Percentiles rank a stretch among this genome's conserved stretches.
phyloP scores from a whole-genome alignment of 164 flowering plant species.

The Macadamia integrifolia region DNA sequence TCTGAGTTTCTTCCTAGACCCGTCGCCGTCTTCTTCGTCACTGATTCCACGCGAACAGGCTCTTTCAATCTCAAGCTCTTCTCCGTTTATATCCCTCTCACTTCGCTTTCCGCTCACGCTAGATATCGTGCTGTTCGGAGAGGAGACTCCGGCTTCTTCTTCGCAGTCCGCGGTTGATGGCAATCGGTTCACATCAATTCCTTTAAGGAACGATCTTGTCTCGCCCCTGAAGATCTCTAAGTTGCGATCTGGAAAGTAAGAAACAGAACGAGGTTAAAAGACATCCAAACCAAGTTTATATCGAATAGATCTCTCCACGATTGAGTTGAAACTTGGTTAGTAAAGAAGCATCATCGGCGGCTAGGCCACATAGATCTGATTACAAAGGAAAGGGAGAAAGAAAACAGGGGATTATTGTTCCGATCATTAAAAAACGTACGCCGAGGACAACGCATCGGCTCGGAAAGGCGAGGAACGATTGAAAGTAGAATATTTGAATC shows the following conservation, averaged over 20 bases:
- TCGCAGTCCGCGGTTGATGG: conserved; percentile 47
- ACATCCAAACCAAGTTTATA: too few species aligned
- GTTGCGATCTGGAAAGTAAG: conserved; percentile 38
- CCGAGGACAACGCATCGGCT: too few species aligned
- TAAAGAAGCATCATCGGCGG: too few species aligned
- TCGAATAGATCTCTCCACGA: background rate
- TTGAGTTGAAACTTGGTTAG: background rate
- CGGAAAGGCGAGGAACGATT: too few species aligned
- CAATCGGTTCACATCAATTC: conserved; percentile 71
- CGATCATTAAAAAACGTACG: too few species aligned
- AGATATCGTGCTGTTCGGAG: conserved; percentile 76
- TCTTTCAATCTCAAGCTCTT: conserved; percentile 37
- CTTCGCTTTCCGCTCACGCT: conserved; percentile 55
- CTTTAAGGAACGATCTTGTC: conserved; percentile 51
- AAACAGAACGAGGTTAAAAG: background rate
- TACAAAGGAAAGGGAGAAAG: too few species aligned
- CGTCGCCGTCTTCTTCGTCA: conserved; percentile 81
- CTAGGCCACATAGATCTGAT: too few species aligned
- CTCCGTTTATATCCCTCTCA: conserved; percentile 36
- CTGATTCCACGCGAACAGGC: conserved; percentile 56
- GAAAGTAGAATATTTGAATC: too few species aligned
- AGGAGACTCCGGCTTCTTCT: conserved; percentile 59
- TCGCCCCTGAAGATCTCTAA: conserved; percentile 34
- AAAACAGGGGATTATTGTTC: too few species aligned
- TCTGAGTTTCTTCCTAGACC: conserved; percentile 69